Percentiles rank a stretch among this genome's conserved stretches.
Conservation (phyloP, 176 grass and related monocot genomes). For the Oryza nivara region DNA sequence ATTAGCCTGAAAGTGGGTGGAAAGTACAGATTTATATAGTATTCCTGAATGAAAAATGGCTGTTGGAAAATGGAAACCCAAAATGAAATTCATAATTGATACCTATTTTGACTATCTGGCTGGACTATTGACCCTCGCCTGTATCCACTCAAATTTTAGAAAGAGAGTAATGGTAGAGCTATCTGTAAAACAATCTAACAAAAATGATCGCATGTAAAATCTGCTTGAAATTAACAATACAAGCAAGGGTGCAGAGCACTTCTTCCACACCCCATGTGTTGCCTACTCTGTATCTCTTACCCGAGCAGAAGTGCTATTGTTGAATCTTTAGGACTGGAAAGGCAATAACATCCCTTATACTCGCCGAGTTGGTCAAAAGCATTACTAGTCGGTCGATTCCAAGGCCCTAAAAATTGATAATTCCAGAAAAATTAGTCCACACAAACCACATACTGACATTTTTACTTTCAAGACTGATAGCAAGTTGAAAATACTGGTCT, state of each 20-base stretch:
- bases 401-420: slow-evolving; percentile 57
- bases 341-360: slow-evolving; percentile 93
- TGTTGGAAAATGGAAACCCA: background rate
- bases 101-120: slow-evolving; percentile 12
- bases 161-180: background rate
- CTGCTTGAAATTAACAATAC: slow-evolving; percentile 12
- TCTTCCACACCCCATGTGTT: slow-evolving; percentile 11
- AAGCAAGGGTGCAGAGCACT: background rate
- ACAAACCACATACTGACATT: background rate
- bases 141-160: slow-evolving; percentile 1
- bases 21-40: background rate
- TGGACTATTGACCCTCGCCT: background rate
- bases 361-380: slow-evolving; percentile 88
- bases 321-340: slow-evolving; percentile 93
- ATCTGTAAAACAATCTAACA: background rate
- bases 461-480: background rate
- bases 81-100: background rate
- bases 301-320: slow-evolving; percentile 45
- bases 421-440: slow-evolving; percentile 31
- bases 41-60: background rate
- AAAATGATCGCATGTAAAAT: slow-evolving; percentile 20
- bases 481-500: background rate
- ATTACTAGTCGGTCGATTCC: slow-evolving; percentile 92
- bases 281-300: background rate
- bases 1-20: background rate